phyloP scores from a whole-genome alignment of 495 filamentous ascomycete species.

The Lophiostoma macrostomum region DNA sequence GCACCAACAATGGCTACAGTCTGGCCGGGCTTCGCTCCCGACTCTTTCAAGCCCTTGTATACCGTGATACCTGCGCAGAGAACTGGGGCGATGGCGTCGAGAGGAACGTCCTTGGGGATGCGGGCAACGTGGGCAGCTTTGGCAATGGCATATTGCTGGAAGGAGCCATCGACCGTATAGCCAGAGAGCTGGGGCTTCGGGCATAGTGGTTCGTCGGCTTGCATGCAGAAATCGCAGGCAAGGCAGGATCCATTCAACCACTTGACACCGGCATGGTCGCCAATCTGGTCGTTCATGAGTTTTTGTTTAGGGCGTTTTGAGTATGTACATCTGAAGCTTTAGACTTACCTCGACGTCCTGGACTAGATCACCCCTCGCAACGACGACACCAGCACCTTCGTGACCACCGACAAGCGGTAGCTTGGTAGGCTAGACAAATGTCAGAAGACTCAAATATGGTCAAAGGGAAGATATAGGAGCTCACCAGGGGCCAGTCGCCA shows the following conservation, averaged over 20 bases:
- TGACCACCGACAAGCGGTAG: constrained; percentile 89
- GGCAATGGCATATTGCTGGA: constrained; percentile 87
- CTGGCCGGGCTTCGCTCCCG: constrained; percentile 67
- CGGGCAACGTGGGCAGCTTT: constrained; percentile 80
- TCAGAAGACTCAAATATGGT: background rate
- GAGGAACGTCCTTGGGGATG: constrained; percentile 68
- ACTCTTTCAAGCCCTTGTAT: constrained; percentile 90
- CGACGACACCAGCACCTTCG: constrained; percentile 81
- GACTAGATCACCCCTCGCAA: constrained; percentile 71
- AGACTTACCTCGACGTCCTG: constrained; percentile 59
- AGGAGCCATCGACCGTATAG: constrained; percentile 87
- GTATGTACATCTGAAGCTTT: background rate
- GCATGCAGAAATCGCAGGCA: constrained; percentile 74
- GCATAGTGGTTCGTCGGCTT: constrained; percentile 75
- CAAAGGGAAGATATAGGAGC: background rate
- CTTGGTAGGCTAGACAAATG: constrained; percentile 52
- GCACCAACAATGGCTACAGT: constrained; percentile 84
- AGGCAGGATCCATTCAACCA: constrained; percentile 87
- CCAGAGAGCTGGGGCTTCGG: constrained; percentile 68
- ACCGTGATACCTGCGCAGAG: constrained; percentile 89
- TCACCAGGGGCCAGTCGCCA: constrained; percentile 77
- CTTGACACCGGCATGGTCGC: constrained; percentile 81
- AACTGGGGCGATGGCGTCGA: constrained; percentile 77
- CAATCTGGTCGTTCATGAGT: constrained; percentile 36
- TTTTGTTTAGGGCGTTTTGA: background rate